These are phyloP conservation scores for Pyricularia grisea DNA, from an alignment of 2,329 filamentous ascomycete species.

Conservation along the genomic window DNA sequence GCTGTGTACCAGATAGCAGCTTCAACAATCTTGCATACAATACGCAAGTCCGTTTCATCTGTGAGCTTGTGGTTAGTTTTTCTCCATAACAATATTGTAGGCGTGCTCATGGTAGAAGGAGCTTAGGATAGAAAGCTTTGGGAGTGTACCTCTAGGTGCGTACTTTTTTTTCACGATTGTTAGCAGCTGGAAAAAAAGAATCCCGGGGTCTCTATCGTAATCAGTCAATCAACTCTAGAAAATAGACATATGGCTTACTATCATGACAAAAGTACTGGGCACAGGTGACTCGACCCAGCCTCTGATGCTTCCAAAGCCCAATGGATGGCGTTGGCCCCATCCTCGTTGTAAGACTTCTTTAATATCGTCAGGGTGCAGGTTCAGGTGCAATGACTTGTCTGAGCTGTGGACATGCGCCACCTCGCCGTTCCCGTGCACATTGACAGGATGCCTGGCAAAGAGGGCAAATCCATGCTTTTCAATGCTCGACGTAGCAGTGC, in stretches of 20 bases:
- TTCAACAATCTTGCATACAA: slow-evolving; percentile 60
- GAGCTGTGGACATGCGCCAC: slow-evolving; percentile 71
- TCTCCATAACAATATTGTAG: not conserved
- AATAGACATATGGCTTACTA: slow-evolving; percentile 22
- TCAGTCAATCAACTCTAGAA: not conserved
- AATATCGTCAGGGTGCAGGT: slow-evolving; percentile 70
- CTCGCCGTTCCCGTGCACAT: slow-evolving; percentile 69
- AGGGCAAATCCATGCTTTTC: slow-evolving; percentile 75
- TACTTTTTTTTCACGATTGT: slow-evolving; percentile 31
- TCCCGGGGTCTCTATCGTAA: not conserved
- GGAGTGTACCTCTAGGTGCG: slow-evolving; percentile 50
- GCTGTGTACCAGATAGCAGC: slow-evolving; percentile 63
- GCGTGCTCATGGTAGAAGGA: not conserved
- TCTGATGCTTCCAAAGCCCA: slow-evolving; percentile 44
- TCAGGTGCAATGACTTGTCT: slow-evolving; percentile 71
- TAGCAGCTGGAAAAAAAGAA: not conserved
- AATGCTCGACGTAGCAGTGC: slow-evolving; percentile 62
- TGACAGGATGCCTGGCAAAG: slow-evolving; percentile 57
- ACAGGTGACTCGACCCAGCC: slow-evolving; percentile 60
- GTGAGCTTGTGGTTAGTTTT: slow-evolving; percentile 4
- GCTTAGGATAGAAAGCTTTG: not conserved
- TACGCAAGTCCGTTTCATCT: slow-evolving; percentile 57
- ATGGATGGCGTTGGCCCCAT: slow-evolving; percentile 66
- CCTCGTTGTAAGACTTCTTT: slow-evolving; percentile 61
- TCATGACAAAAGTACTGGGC: slow-evolving; percentile 66